Evolutionary conservation across 192 early-diverging fungal genomes (phyloP), one percentile per base, ranked within the genome.

Genomic region (Coemansia sp.): DNA sequence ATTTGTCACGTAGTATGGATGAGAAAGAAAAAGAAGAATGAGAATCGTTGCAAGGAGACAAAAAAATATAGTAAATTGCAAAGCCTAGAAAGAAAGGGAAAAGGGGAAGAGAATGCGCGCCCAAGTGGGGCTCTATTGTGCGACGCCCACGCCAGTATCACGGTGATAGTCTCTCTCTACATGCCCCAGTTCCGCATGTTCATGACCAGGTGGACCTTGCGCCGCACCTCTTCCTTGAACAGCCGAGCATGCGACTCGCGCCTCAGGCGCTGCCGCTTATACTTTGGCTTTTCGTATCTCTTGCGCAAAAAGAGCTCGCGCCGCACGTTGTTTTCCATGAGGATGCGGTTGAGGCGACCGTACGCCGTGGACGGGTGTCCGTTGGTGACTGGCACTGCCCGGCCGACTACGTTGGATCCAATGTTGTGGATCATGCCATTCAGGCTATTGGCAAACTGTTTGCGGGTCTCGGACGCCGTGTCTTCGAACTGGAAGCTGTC

Each of bases 241-340:
- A 79, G 57, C 39, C 81, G 82, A 20, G 77, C 77, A 62, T 87
- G 77, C n/a, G 75, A 70, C 65, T 88, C 82, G 55, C 69, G 77
- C 26, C 60, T 82, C 52, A 85, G 52, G 43, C 89, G 76, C 82
- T 85, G 83, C 66, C 88, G 80, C 74, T 82, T 86, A 28, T 85
- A 78, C 50, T 77, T 88, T 1, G 89, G 89, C 69, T 90, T 90
- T 66, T 90, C 89, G 72, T 90, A 90, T 60, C 85, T 74, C 43
- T 68, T 70, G 50, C 85, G 86, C 58, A 78, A 68, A 13, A 59
- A 57, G 14, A 88, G 73, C 66, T 90, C 87, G 53, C 75, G 68
- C n/a, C 86, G 82, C 26, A 87, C 69, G 43, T 83, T 79, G 64
- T 90, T 88, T 34, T 84, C 73, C 37, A 59, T 65, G 11, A 90